These are phyloP conservation scores for Cladosporium sp. DNA, from an alignment of 2,329 filamentous ascomycete genomes.

Conservation along the genomic window DNA sequence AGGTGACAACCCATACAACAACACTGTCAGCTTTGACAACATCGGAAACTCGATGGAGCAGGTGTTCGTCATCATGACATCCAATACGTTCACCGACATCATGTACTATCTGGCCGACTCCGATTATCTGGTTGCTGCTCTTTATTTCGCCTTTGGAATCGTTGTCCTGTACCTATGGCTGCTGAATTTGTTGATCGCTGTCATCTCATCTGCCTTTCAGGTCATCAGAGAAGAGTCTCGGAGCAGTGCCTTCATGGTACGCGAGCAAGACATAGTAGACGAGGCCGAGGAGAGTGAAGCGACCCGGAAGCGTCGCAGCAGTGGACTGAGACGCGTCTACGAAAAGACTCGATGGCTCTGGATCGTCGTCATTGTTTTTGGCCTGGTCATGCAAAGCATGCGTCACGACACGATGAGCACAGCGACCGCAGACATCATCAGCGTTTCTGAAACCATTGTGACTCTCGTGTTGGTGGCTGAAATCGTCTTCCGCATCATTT, in stretches of 20 bases:
- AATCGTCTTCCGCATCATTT: slow-evolving; percentile 74
- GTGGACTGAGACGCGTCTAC: slow-evolving; percentile 68
- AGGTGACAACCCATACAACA: slow-evolving; percentile 74
- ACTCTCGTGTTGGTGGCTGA: slow-evolving; percentile 79
- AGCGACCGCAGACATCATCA: slow-evolving; percentile 63
- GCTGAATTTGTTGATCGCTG: slow-evolving; percentile 89
- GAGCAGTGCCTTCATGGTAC: slow-evolving; percentile 84
- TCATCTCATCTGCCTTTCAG: slow-evolving; percentile 98
- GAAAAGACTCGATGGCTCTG: slow-evolving; percentile 74
- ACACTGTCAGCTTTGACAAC: slow-evolving; percentile 92
- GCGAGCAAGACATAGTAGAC: slow-evolving; percentile 55
- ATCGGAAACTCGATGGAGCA: slow-evolving; percentile 88
- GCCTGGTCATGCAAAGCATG: slow-evolving; percentile 74
- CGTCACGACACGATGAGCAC: slow-evolving; percentile 75
- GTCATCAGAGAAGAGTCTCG: slow-evolving; percentile 96
- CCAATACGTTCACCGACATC: slow-evolving; percentile 92
- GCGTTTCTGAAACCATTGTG: slow-evolving; percentile 70
- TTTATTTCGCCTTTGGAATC: slow-evolving; percentile 73
- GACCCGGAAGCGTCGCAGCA: slow-evolving; percentile 44
- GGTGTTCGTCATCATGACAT: slow-evolving; percentile 97
- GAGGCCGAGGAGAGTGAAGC: slow-evolving; percentile 40
- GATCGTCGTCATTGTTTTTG: slow-evolving; percentile 77
- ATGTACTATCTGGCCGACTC: slow-evolving; percentile 93
- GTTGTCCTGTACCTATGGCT: slow-evolving; percentile 96
- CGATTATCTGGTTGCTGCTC: slow-evolving; percentile 81